A percentile compares a stretch with the other conserved stretches of the same genome.
Conservation (phyloP, 768 basidiomycete genomes). For the Gymnopilus junonius region DNA sequence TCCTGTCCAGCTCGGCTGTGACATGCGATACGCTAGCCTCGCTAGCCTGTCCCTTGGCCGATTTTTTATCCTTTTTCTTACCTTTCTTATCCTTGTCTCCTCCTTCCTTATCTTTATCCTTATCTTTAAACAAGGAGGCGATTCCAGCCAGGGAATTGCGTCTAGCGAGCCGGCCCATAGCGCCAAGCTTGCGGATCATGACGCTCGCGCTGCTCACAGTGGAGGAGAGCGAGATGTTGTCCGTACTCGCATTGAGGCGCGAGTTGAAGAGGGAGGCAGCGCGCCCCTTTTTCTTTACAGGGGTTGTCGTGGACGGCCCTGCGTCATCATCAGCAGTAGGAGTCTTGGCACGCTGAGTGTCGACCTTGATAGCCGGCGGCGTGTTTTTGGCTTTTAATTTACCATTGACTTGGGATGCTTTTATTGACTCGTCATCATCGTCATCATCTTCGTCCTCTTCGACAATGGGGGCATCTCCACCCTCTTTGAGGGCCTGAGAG, state of each 20-base stretch:
- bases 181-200: constrained; percentile 95
- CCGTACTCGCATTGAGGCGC: constrained; percentile 85
- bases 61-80: constrained; percentile 56
- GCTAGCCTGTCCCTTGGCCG: constrained; percentile 61
- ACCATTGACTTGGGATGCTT: constrained; percentile 39
- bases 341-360: constrained; percentile 20
- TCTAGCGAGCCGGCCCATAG: constrained; percentile 86
- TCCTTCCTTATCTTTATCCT: constrained; percentile 60
- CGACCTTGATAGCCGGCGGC: constrained; percentile 23
- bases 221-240: constrained; percentile 94
- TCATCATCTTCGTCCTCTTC: constrained; percentile 40
- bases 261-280: constrained; percentile 85
- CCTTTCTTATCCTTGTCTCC: constrained; percentile 54
- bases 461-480: constrained; percentile 15
- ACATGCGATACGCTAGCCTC: constrained; percentile 80
- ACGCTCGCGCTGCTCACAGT: constrained; percentile 95
- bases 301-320: constrained; percentile 54
- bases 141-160: constrained; percentile 91
- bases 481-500: constrained; percentile 54
- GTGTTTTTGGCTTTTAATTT: constrained; percentile 40
- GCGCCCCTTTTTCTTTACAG: constrained; percentile 69
- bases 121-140: constrained; percentile 93
- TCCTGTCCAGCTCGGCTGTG: constrained; percentile 82
- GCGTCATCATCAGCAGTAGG: constrained; percentile 43
- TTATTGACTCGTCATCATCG: constrained; percentile 57